Percentiles rank a stretch among this genome's conserved stretches.
These are phyloP conservation scores for Phytopythium vexans DNA, from an alignment of 352 stramenopile genomes.

Conservation along the genomic window DNA sequence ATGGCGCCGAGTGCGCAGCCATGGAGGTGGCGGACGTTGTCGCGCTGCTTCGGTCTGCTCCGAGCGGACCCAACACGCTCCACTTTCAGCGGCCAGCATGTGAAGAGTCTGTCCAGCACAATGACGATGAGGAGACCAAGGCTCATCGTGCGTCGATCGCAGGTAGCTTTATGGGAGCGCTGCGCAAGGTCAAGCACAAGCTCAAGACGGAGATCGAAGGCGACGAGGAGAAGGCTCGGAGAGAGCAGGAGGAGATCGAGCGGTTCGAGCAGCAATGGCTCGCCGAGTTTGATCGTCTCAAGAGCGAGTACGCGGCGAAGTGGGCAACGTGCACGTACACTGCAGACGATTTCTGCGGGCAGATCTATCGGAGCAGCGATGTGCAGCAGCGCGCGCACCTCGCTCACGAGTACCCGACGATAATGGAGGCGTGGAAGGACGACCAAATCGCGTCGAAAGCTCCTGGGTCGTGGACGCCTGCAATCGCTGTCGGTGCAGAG, in stretches of 20 bases:
- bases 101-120: background rate
- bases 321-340: slow-evolving; percentile 70
- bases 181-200: slow-evolving; percentile 57
- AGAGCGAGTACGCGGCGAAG: slow-evolving; percentile 37
- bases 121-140: background rate
- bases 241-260: slow-evolving; percentile 38
- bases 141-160: slow-evolving; percentile 16
- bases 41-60: slow-evolving; percentile 24
- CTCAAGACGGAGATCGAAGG: slow-evolving; percentile 51
- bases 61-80: slow-evolving; percentile 26
- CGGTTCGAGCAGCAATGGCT: slow-evolving; percentile 61
- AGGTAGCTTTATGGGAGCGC: slow-evolving; percentile 39
- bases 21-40: slow-evolving; percentile 23
- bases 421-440: slow-evolving; percentile 60
- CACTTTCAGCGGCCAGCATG: slow-evolving; percentile 17
- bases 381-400: slow-evolving; percentile 41
- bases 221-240: slow-evolving; percentile 25
- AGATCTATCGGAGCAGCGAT: slow-evolving; percentile 52
- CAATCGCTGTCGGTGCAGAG: slow-evolving; percentile 10
- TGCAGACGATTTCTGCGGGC: slow-evolving; percentile 63
- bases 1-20: slow-evolving; percentile 17
- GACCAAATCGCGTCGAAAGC: slow-evolving; percentile 10
- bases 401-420: slow-evolving; percentile 45
- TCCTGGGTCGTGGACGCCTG: slow-evolving; percentile 39
- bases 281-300: slow-evolving; percentile 47